phyloP scores from a whole-genome alignment of 192 early-diverging fungal species.

The Backusella australiensis region DNA sequence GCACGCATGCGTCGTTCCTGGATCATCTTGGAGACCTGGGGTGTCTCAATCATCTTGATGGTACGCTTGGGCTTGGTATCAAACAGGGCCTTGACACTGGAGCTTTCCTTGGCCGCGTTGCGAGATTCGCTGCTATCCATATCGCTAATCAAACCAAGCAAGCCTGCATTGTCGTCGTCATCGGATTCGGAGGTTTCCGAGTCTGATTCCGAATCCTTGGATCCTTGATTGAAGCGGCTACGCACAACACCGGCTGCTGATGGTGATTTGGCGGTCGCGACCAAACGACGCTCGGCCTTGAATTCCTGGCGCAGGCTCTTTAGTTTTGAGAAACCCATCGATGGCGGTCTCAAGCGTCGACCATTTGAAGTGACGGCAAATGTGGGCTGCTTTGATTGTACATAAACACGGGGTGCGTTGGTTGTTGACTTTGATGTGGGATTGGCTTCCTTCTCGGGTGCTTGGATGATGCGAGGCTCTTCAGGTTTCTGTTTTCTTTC shows the following conservation, averaged over 20 bases:
- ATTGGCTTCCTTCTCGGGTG: background rate
- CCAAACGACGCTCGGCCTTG: conserved; percentile 26
- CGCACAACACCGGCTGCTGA: background rate
- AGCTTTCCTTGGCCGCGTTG: conserved; percentile 8
- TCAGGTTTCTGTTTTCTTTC: conserved; percentile 4
- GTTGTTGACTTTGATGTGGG: background rate
- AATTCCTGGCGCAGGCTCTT: conserved; percentile 18
- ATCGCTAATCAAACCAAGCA: conserved; percentile 26
- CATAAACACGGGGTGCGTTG: conserved; percentile 14
- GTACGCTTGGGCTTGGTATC: conserved; percentile 34
- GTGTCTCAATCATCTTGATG: conserved; percentile 44
- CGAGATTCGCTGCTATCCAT: background rate
- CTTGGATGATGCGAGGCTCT: background rate
- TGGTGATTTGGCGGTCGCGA: conserved; percentile 21
- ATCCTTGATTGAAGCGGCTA: background rate
- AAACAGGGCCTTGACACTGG: conserved; percentile 31
- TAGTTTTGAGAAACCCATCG: conserved; percentile 34
- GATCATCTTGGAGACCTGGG: conserved; percentile 14
- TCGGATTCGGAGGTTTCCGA: background rate
- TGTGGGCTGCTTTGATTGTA: background rate
- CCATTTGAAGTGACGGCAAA: conserved; percentile 31
- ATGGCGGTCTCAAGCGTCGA: conserved; percentile 23
- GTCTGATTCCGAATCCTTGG: background rate
- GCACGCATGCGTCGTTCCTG: conserved; percentile 7
- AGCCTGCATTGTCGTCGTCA: conserved; percentile 27